A percentile compares a stretch with the other conserved stretches of the same genome.
phyloP scores from a whole-genome alignment of 2,329 filamentous ascomycete genomes.

The Sporothrix brunneoviolacea region DNA sequence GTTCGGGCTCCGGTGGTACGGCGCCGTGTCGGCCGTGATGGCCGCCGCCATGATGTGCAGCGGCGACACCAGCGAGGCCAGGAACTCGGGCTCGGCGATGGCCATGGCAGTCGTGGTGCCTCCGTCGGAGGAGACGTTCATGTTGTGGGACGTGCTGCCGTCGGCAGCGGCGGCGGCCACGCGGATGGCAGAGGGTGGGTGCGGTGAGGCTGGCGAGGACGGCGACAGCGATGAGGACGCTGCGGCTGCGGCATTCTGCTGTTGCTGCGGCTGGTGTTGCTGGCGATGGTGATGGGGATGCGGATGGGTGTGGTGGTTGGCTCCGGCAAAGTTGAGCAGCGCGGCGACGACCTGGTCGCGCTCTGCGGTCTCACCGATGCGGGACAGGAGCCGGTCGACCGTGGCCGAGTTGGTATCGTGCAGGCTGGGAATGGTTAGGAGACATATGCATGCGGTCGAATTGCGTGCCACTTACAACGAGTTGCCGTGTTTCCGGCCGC shows the following conservation, averaged over 20 bases:
- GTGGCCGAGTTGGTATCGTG: conserved; percentile 19
- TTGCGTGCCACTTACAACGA: conserved; percentile 12
- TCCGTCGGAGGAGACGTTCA: background rate
- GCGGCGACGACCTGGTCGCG: conserved; percentile 20
- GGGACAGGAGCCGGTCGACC: conserved; percentile 21
- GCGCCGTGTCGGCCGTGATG: conserved; percentile 16
- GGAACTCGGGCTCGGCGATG: conserved; percentile 16
- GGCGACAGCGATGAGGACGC: background rate
- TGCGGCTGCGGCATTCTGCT: background rate
- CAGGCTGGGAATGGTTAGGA: background rate
- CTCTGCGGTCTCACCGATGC: conserved; percentile 21
- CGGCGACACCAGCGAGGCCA: conserved; percentile 18
- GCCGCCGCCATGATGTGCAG: conserved; percentile 22
- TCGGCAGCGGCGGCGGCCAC: background rate
- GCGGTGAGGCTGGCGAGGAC: background rate
- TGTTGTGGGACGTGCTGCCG: background rate
- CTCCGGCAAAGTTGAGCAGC: conserved; percentile 18
- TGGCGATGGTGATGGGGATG: background rate
- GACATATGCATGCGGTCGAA: background rate
- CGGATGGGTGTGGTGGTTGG: background rate
- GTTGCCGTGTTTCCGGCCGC: conserved; percentile 21
- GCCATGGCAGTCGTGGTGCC: background rate
- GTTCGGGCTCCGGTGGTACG: conserved; percentile 13
- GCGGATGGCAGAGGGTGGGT: background rate
- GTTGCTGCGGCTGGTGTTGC: background rate